phyloP scores from a whole-genome alignment of 768 basidiomycete genomes.

The Royoungia palumana region DNA sequence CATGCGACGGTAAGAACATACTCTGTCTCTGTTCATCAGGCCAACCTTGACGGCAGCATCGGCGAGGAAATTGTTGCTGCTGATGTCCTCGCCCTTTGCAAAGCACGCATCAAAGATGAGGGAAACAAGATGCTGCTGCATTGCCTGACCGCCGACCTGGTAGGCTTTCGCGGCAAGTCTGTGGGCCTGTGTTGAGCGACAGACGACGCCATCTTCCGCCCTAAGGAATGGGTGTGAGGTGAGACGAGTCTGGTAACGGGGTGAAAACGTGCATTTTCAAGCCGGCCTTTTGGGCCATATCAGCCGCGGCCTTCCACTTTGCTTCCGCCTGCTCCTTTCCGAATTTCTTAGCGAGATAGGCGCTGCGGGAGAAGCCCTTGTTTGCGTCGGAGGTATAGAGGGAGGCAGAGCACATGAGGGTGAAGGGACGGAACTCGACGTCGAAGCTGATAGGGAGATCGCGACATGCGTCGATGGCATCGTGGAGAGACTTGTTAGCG shows the following conservation, averaged over 20 bases:
- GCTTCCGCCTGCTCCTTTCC: conserved; percentile 27
- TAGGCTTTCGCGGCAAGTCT: conserved; percentile 44
- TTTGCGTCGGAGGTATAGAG: conserved; percentile 15
- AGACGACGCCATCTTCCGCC: conserved; percentile 36
- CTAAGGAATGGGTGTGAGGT: conserved; percentile 18
- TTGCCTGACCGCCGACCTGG: conserved; percentile 37
- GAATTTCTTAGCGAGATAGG: conserved; percentile 24
- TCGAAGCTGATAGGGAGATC: conserved; percentile 34
- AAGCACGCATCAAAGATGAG: conserved; percentile 41
- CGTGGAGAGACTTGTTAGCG: conserved; percentile 34
- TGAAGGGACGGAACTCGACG: conserved; percentile 35
- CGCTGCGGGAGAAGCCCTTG: conserved; percentile 20
- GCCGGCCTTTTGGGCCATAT: conserved; percentile 30
- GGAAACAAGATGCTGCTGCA: conserved; percentile 37
- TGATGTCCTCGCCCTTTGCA: conserved; percentile 39
- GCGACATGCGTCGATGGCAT: conserved; percentile 34
- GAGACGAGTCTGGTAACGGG: background rate
- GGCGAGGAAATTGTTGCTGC: conserved; percentile 34
- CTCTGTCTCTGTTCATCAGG: conserved; percentile 39
- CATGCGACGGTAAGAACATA: conserved; percentile 12
- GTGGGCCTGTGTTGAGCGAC: conserved; percentile 41
- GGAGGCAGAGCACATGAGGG: conserved; percentile 25
- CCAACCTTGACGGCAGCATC: conserved; percentile 37
- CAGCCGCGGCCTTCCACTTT: conserved; percentile 25
- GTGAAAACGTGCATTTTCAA: conserved; percentile 21